phyloP scores from a whole-genome alignment of 768 basidiomycete species.

The Hydnomerulius pinastri region DNA sequence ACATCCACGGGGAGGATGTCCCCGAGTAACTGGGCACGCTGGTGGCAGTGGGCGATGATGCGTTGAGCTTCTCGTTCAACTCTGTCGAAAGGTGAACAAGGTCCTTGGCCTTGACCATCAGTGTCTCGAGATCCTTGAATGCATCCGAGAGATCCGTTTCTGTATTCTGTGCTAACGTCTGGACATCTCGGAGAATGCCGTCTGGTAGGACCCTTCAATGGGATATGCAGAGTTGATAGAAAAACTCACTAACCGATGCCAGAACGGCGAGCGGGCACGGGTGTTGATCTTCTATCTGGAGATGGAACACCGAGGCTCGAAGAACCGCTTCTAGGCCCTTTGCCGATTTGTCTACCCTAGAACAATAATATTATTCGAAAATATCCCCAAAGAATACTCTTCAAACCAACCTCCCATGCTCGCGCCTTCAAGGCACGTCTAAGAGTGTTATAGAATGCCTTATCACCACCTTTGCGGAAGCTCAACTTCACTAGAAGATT shows the following conservation, averaged over 20 bases:
- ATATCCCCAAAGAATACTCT: neutral
- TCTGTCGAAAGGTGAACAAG: constrained; percentile 91
- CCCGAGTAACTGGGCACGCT: constrained; percentile 1
- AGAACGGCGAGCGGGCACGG: constrained; percentile 20
- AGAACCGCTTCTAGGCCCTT: constrained; percentile 17
- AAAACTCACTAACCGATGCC: constrained; percentile 28
- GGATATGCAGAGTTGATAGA: neutral
- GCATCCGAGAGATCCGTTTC: constrained; percentile 72
- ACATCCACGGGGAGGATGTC: constrained; percentile 16
- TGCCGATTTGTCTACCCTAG: constrained; percentile 35
- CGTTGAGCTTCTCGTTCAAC: constrained; percentile 79
- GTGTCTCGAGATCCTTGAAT: constrained; percentile 82
- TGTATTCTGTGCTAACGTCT: constrained; percentile 62
- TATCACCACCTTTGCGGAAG: constrained; percentile 91
- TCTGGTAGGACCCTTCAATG: constrained; percentile 44
- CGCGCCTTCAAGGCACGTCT: constrained; percentile 70
- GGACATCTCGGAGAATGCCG: constrained; percentile 79
- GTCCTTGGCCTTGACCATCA: constrained; percentile 89
- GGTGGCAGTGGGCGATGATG: constrained; percentile 29
- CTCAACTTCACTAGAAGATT: constrained; percentile 74
- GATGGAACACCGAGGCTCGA: constrained; percentile 21
- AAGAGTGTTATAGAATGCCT: constrained; percentile 74
- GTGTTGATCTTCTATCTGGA: constrained; percentile 17
- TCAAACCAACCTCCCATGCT: constrained; percentile 66
- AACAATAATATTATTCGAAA: constrained; percentile 1